Conservation (phyloP, 768 basidiomycete species). For the Imleria badia region DNA sequence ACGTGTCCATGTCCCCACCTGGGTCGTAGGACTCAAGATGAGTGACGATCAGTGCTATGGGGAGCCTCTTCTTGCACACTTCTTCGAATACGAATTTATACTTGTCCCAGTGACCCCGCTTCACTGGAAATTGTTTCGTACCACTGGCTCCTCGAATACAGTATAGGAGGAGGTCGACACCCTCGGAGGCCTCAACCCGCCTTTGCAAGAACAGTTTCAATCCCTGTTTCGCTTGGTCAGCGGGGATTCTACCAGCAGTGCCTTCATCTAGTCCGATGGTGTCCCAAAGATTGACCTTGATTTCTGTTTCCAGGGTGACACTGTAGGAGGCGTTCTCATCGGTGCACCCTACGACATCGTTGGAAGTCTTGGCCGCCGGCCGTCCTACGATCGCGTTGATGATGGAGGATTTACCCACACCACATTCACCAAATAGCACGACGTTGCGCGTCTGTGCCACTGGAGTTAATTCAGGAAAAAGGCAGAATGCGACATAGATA, state of each 20-base stretch:
- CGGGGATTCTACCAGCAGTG: constrained; percentile 17
- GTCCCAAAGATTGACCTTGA: constrained; percentile 32
- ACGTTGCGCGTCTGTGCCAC: constrained; percentile 27
- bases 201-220: constrained; percentile 30
- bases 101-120: constrained; percentile 15
- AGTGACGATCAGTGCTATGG: constrained; percentile 27
- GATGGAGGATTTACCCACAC: constrained; percentile 41
- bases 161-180: constrained; percentile 27
- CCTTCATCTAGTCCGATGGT: constrained; percentile 37
- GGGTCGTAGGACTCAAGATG: constrained; percentile 28
- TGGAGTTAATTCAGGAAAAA: neutral
- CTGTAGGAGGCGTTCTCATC: constrained; percentile 20
- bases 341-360: constrained; percentile 31
- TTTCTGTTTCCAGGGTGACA: constrained; percentile 11
- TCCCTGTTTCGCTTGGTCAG: constrained; percentile 12
- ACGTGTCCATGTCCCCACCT: constrained; percentile 30
- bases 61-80: constrained; percentile 26
- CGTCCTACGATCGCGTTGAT: constrained; percentile 36
- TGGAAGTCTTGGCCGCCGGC: constrained; percentile 28
- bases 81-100: constrained; percentile 24
- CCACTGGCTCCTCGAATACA: constrained; percentile 27
- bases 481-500: neutral
- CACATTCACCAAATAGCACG: constrained; percentile 35
- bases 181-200: constrained; percentile 16
- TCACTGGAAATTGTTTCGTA: constrained; percentile 15